Conservation (phyloP, 1,284 basidiomycete genomes). For the Leucoagaricus sp. region DNA sequence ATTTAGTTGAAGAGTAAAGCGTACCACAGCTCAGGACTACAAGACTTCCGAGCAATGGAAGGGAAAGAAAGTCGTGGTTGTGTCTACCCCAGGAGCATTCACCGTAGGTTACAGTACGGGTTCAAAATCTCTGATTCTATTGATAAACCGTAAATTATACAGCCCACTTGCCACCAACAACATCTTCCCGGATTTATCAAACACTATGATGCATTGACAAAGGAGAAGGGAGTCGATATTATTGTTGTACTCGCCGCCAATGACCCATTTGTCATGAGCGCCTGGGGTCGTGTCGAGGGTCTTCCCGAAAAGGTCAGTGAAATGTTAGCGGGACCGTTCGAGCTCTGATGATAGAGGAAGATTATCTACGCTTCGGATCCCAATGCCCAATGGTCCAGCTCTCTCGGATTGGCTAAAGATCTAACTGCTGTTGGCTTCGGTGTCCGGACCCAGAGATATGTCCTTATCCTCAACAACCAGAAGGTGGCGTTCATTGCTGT, state of each 20-base stretch:
- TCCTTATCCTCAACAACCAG: constrained; percentile 70
- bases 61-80: constrained; percentile 82
- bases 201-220: constrained; percentile 62
- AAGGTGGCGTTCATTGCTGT: constrained; percentile 67
- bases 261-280: constrained; percentile 79
- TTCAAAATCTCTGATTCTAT: too few species aligned
- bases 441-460: constrained; percentile 69
- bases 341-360: constrained; percentile 31
- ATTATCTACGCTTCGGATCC: constrained; percentile 70
- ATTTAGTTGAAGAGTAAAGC: not conserved
- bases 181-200: constrained; percentile 74
- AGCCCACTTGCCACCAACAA: constrained; percentile 75
- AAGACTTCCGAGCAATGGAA: constrained; percentile 67
- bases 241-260: constrained; percentile 73
- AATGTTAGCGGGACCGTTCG: not conserved
- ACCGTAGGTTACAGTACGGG: constrained; percentile 49
- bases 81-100: constrained; percentile 80
- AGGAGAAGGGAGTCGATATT: constrained; percentile 73
- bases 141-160: constrained; percentile 1
- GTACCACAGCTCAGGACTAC: constrained; percentile 45
- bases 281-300: constrained; percentile 70
- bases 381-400: constrained; percentile 62
- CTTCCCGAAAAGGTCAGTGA: constrained; percentile 68
- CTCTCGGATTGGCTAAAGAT: constrained; percentile 60
- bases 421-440: constrained; percentile 59